A percentile compares a stretch with the other conserved stretches of the same genome.
These are phyloP conservation scores for Asterophora lycoperdoides DNA, from an alignment of 768 basidiomycete species.

Conservation along the genomic window DNA sequence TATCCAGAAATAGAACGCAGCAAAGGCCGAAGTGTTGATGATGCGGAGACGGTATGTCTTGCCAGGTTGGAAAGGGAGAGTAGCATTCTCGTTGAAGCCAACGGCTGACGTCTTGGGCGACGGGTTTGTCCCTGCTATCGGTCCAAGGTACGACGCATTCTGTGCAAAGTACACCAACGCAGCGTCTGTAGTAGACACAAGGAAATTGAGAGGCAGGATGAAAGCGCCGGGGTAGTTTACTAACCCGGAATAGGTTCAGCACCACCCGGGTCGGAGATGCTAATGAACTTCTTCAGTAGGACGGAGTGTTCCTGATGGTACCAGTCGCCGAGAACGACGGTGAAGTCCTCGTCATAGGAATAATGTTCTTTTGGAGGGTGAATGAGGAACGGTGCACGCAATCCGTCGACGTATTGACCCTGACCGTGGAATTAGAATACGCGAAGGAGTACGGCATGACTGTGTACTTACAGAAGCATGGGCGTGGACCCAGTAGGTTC, in stretches of 20 bases:
- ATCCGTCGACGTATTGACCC: slow-evolving; percentile 92
- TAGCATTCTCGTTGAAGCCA: slow-evolving; percentile 86
- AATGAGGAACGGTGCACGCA: slow-evolving; percentile 82
- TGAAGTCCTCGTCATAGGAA: slow-evolving; percentile 87
- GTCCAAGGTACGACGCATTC: slow-evolving; percentile 64
- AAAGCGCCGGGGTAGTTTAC: slow-evolving; percentile 6
- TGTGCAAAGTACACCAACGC: slow-evolving; percentile 82
- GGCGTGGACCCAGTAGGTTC: slow-evolving; percentile 80
- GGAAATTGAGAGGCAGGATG: background rate
- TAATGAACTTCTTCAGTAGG: slow-evolving; percentile 66
- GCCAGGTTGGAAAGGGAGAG: slow-evolving; percentile 78
- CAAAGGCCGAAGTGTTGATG: slow-evolving; percentile 75
- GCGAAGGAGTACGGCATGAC: background rate
- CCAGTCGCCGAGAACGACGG: slow-evolving; percentile 86
- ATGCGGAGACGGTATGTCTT: slow-evolving; percentile 89
- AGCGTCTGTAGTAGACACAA: slow-evolving; percentile 45
- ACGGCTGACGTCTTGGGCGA: slow-evolving; percentile 52
- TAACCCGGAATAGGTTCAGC: slow-evolving; percentile 85
- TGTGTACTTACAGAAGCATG: slow-evolving; percentile 46
- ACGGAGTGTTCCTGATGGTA: slow-evolving; percentile 73
- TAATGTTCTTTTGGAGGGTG: slow-evolving; percentile 64
- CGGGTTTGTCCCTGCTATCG: slow-evolving; percentile 46
- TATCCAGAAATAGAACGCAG: slow-evolving; percentile 82
- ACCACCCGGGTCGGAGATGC: slow-evolving; percentile 71
- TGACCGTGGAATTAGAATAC: slow-evolving; percentile 21